These are phyloP conservation scores for Phaeosphaeriaceae sp. DNA, from an alignment of 2,329 filamentous ascomycete genomes.

Conservation along the genomic window DNA sequence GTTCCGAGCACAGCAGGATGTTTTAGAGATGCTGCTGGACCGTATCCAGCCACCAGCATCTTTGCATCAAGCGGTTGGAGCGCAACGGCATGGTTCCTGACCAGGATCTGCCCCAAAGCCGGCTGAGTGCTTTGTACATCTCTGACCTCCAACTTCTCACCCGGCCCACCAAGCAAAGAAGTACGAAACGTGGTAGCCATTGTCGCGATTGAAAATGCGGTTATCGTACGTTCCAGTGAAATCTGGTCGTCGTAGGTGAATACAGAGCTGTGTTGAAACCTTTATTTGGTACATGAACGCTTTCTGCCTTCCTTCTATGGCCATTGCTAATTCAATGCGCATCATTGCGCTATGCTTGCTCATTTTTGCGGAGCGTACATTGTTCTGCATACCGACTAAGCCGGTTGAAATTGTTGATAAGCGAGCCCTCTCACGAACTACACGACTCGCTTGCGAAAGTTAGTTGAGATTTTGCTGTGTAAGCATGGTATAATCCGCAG, in stretches of 20 bases:
- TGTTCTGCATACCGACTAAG: slow-evolving; percentile 18
- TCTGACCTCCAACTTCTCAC: slow-evolving; percentile 18
- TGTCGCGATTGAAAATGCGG: background rate
- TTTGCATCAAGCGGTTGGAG: slow-evolving; percentile 36
- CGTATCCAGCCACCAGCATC: slow-evolving; percentile 31
- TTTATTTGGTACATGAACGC: background rate
- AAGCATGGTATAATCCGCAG: slow-evolving; percentile 37
- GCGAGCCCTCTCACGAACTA: slow-evolving; percentile 7
- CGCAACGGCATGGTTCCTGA: slow-evolving; percentile 30
- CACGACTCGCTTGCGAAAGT: slow-evolving; percentile 4
- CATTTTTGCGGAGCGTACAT: background rate
- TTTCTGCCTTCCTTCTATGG: slow-evolving; percentile 6
- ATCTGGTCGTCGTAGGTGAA: background rate
- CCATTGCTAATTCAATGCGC: slow-evolving; percentile 19
- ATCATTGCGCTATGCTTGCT: slow-evolving; percentile 4
- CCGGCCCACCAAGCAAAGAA: slow-evolving; percentile 17
- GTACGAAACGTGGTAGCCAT: slow-evolving; percentile 22
- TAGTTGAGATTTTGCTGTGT: slow-evolving; percentile 22
- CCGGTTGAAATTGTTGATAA: slow-evolving; percentile 28
- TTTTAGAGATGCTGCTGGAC: slow-evolving; percentile 19
- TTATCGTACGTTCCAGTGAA: background rate
- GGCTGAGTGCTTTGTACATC: slow-evolving; percentile 14
- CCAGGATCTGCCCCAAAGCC: slow-evolving; percentile 21
- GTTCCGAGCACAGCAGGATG: slow-evolving; percentile 29
- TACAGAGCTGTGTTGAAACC: background rate